Conservation (phyloP, 495 filamentous ascomycete species). For the Aspergillus wentii region DNA sequence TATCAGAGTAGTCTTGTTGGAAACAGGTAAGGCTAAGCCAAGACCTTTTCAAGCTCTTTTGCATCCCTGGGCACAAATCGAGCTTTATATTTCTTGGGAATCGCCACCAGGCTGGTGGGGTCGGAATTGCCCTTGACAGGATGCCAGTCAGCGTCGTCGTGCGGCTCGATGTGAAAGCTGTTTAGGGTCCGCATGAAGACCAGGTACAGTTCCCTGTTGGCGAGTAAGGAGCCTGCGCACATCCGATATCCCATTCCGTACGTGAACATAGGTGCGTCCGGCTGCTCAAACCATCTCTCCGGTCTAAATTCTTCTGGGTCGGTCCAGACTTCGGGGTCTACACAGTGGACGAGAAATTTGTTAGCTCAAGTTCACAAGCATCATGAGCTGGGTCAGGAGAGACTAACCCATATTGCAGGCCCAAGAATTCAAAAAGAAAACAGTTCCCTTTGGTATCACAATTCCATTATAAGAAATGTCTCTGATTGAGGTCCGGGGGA, state of each 20-base stretch:
- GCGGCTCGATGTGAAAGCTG: conserved; percentile 51
- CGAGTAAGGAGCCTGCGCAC: conserved; percentile 59
- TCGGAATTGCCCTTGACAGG: conserved; percentile 52
- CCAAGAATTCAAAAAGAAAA: conserved; percentile 63
- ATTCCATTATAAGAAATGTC: conserved; percentile 54
- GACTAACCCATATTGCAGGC: conserved; percentile 56
- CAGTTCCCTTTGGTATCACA: conserved; percentile 53
- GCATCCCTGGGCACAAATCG: conserved; percentile 50
- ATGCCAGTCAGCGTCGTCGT: conserved; percentile 46
- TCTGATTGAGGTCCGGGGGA: conserved; percentile 55
- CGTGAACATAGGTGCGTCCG: conserved; percentile 56
- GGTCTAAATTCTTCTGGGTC: conserved; percentile 57
- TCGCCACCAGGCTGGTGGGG: conserved; percentile 53
- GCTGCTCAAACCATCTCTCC: conserved; percentile 58
- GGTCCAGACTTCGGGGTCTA: conserved; percentile 52
- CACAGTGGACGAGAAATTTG: background rate
- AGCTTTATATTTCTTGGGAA: conserved; percentile 51
- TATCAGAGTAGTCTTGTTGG: too few species aligned
- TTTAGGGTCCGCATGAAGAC: conserved; percentile 58
- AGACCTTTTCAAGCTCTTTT: conserved; percentile 25
- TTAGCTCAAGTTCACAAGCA: too few species aligned
- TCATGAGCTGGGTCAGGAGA: too few species aligned
- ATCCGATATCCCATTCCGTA: conserved; percentile 62
- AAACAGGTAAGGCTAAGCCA: conserved; percentile 19
- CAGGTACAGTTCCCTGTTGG: conserved; percentile 62